Percentiles rank a stretch among this genome's conserved stretches.
Conservation (phyloP, 75 land plant genomes). For the Cryptomeria japonica region DNA sequence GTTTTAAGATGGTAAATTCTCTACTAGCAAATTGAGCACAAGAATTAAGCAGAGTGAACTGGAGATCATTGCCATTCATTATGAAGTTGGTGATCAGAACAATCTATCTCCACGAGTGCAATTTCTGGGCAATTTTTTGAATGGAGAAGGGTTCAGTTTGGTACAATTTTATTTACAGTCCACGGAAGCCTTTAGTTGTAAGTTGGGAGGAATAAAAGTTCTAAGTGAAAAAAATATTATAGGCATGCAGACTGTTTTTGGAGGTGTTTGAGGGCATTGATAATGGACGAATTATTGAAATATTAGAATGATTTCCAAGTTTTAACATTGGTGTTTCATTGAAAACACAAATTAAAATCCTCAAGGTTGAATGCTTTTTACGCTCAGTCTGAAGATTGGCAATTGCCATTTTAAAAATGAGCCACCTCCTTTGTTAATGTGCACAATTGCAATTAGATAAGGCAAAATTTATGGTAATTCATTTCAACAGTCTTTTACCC, state of each 20-base stretch:
- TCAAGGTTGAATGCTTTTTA: not conserved
- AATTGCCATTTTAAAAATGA: not conserved
- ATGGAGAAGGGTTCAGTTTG: not conserved
- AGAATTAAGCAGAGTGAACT: not conserved
- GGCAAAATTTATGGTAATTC: not conserved
- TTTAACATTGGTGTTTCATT: not conserved
- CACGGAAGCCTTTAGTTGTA: not conserved
- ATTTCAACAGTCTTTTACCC: not conserved
- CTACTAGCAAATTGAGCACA: not conserved
- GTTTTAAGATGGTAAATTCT: not conserved
- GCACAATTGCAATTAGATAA: not conserved
- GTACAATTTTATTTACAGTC: not conserved
- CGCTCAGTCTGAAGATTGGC: not conserved
- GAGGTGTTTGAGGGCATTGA: not conserved
- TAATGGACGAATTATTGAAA: not conserved
- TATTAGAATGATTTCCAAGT: not conserved
- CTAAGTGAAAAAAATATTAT: not conserved
- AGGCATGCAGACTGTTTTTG: not conserved
- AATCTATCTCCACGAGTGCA: not conserved
- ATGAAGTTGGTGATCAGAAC: not conserved
- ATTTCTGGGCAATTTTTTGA: not conserved
- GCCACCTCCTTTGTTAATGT: not conserved
- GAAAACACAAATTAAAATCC: not conserved
- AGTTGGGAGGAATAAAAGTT: not conserved
- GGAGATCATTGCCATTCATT: not conserved